phyloP scores from a whole-genome alignment of 225 moss, liverwort and hornwort species.

The Polytrichum commune region DNA sequence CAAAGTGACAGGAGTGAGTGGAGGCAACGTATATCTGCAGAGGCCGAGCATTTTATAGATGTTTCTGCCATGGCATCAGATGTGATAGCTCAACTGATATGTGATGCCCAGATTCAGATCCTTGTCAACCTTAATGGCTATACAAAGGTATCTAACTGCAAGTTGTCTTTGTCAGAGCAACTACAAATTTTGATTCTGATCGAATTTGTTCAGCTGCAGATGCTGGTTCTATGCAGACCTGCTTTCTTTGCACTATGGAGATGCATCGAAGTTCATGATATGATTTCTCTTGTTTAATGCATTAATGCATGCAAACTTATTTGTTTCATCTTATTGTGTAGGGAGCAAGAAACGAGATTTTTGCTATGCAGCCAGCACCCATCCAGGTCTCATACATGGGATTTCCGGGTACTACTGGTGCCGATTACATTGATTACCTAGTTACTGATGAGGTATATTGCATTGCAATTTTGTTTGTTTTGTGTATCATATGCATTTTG shows the following conservation, averaged over 20 bases:
- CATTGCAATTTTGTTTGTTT: neutral
- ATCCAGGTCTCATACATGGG: slow-evolving; percentile 99
- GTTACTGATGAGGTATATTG: slow-evolving; percentile 86
- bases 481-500: neutral
- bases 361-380: slow-evolving; percentile 90
- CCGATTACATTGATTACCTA: slow-evolving; percentile 90
- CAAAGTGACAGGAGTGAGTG: slow-evolving; percentile 97
- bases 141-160: slow-evolving; percentile 61
- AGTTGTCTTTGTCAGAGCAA: too few species aligned
- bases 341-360: slow-evolving; percentile 99
- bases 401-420: slow-evolving; percentile 97
- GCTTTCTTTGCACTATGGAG: too few species aligned
- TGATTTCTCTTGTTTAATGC: too few species aligned
- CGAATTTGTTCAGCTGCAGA: too few species aligned
- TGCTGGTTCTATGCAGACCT: too few species aligned
- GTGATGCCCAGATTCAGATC: slow-evolving; percentile 84
- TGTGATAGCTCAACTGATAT: slow-evolving; percentile 77
- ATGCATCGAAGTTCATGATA: too few species aligned
- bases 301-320: too few species aligned
- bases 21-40: slow-evolving; percentile 85
- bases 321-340: slow-evolving; percentile 8
- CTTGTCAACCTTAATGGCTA: slow-evolving; percentile 96
- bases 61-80: slow-evolving; percentile 83
- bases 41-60: slow-evolving; percentile 95
- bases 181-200: too few species aligned